A percentile compares a stretch with the other conserved stretches of the same genome.
Conservation (phyloP, 2,329 filamentous ascomycete genomes). For the Cladosporium oxysporum region DNA sequence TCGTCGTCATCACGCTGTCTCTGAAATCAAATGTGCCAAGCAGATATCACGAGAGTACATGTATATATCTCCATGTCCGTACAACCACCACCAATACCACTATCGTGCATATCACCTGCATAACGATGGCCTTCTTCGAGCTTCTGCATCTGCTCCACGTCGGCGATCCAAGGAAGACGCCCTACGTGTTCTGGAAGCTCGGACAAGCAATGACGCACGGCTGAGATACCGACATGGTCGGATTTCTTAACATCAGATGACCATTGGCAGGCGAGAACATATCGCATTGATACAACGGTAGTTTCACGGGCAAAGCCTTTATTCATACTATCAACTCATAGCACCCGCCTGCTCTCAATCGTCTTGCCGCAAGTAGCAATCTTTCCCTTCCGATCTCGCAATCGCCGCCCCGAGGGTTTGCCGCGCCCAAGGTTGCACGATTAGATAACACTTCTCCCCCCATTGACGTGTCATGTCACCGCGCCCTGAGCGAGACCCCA, state of each 20-base stretch:
- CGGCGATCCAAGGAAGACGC: not conserved
- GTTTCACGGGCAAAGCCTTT: not conserved
- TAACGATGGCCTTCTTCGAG: not conserved
- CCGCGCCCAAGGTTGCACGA: slow-evolving; percentile 4
- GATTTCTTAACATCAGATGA: not conserved
- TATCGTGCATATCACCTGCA: not conserved
- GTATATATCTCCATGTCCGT: not conserved
- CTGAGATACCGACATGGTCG: not conserved
- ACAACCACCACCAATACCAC: not conserved
- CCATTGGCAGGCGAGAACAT: not conserved
- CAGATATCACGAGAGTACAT: not conserved
- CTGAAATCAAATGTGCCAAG: not conserved
- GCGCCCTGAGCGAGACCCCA: slow-evolving; percentile 13
- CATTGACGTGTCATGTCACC: slow-evolving; percentile 13
- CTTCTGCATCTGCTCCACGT: not conserved
- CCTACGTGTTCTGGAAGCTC: not conserved
- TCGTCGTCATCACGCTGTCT: not conserved
- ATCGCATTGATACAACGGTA: not conserved
- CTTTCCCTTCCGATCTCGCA: slow-evolving; percentile 8
- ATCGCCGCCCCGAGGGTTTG: slow-evolving; percentile 9
- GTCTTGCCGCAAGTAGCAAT: not conserved
- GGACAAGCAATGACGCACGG: slow-evolving; percentile 7
- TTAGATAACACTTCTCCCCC: slow-evolving; percentile 12
- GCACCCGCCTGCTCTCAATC: not conserved
- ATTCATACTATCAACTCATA: not conserved